Evolutionary conservation across 2,329 filamentous ascomycete species (phyloP).

Genomic region (Cordyceps tenuipes): DNA sequence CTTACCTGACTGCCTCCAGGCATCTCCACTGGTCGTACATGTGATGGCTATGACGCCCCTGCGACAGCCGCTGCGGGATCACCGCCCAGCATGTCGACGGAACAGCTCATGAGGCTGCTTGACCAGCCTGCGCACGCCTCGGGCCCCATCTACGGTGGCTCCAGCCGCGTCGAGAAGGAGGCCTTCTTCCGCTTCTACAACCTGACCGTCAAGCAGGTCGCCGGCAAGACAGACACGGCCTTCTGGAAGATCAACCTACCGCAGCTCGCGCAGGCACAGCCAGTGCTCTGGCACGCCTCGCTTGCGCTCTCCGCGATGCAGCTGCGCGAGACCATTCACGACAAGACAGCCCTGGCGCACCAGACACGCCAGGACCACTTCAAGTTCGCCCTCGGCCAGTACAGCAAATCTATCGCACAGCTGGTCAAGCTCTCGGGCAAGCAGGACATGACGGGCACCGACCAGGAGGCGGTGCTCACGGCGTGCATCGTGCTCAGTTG

Average conservation of each 20-base stretch:
- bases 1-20: not conserved
- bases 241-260: conserved; percentile 10
- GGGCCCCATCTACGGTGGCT: not conserved
- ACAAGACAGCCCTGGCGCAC: not conserved
- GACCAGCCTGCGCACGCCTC: not conserved
- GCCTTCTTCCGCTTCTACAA: conserved; percentile 11
- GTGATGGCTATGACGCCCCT: not conserved
- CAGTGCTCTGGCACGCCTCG: conserved; percentile 6
- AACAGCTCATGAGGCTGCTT: not conserved
- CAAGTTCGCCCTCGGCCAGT: conserved; percentile 6
- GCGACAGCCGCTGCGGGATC: not conserved
- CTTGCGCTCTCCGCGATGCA: conserved; percentile 7
- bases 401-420: conserved; percentile 5
- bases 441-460: not conserved
- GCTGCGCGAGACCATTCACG: conserved; percentile 2
- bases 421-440: conserved; percentile 4
- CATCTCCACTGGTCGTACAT: not conserved
- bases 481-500: conserved; percentile 8
- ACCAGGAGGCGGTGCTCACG: conserved; percentile 6
- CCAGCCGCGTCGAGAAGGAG: conserved; percentile 5
- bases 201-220: conserved; percentile 5
- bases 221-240: not conserved
- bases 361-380: conserved; percentile 7
- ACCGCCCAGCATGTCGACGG: not conserved
- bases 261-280: conserved; percentile 4